Evolutionary conservation across 352 stramenopile genomes (phyloP).

Genomic region (Phytopythium boreale): DNA sequence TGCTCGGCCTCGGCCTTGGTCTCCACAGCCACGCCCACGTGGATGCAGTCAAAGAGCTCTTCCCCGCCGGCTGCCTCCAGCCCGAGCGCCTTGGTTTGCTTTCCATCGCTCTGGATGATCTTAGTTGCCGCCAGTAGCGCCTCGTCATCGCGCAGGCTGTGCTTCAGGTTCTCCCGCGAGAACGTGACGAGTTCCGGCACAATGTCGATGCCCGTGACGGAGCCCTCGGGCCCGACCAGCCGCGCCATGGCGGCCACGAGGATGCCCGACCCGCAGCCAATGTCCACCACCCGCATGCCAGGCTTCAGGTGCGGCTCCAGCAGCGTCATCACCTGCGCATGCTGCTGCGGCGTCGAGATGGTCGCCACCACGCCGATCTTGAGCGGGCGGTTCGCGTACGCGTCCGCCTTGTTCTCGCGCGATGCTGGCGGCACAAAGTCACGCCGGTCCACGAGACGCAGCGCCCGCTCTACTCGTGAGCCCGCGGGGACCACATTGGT

Average conservation of each 20-base stretch:
- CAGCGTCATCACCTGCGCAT: conserved; percentile 73
- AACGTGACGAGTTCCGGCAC: conserved; percentile 71
- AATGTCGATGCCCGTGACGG: conserved; percentile 74
- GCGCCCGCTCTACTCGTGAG: conserved; percentile 57
- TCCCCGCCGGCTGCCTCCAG: conserved; percentile 14
- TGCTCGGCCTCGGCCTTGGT: conserved; percentile 67
- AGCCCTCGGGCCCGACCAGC: conserved; percentile 50
- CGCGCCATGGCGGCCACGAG: conserved; percentile 77
- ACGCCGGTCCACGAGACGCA: conserved; percentile 63
- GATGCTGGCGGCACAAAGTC: conserved; percentile 47
- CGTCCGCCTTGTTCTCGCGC: conserved; percentile 20
- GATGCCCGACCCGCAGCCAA: conserved; percentile 81
- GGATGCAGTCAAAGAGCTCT: conserved; percentile 67
- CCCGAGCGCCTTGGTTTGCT: conserved; percentile 28
- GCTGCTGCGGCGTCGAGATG: conserved; percentile 85
- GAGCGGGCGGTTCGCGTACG: conserved; percentile 74
- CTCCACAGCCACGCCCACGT: conserved; percentile 76
- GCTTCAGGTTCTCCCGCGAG: conserved; percentile 57
- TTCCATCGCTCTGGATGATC: conserved; percentile 44
- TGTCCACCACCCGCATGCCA: conserved; percentile 59
- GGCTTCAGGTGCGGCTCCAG: conserved; percentile 63
- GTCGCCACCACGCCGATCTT: conserved; percentile 79
- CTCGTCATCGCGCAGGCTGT: conserved; percentile 33
- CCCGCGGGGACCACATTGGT: conserved; percentile 56
- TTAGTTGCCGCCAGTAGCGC: conserved; percentile 31